Conservation (phyloP, 1,139 yeast genomes). For the Torulaspora pretoriensis region DNA sequence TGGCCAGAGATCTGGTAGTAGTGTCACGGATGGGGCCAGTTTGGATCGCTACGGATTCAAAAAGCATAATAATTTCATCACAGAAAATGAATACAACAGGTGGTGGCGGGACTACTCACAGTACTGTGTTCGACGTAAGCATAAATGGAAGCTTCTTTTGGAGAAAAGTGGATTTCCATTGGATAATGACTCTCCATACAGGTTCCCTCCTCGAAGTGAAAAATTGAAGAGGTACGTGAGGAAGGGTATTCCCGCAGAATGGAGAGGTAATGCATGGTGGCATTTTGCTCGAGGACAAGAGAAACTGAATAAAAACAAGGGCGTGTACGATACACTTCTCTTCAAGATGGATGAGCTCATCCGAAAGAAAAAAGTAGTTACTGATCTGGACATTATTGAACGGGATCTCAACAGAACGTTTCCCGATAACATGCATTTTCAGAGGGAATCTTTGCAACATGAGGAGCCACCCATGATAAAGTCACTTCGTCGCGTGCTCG, state of each 20-base stretch:
- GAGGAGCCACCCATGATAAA: slow-evolving; percentile 62
- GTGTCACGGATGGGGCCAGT: slow-evolving; percentile 21
- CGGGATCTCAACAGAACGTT: slow-evolving; percentile 89
- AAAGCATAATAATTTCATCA: slow-evolving; percentile 52
- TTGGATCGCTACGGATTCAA: slow-evolving; percentile 84
- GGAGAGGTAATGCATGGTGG: slow-evolving; percentile 98
- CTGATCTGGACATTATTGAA: slow-evolving; percentile 86
- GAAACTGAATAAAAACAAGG: slow-evolving; percentile 59
- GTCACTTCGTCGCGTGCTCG: slow-evolving; percentile 72
- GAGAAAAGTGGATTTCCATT: slow-evolving; percentile 60
- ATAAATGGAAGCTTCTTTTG: slow-evolving; percentile 70
- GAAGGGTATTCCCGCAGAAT: slow-evolving; percentile 92
- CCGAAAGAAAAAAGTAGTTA: slow-evolving; percentile 40
- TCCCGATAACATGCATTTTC: slow-evolving; percentile 84
- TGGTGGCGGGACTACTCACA: slow-evolving; percentile 74
- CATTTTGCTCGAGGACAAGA: slow-evolving; percentile 91
- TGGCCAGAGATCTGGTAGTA: slow-evolving; percentile 5
- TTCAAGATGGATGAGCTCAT: slow-evolving; percentile 37
- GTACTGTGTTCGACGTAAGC: slow-evolving; percentile 58
- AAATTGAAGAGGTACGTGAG: slow-evolving; percentile 78
- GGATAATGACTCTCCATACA: slow-evolving; percentile 38
- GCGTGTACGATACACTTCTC: slow-evolving; percentile 64
- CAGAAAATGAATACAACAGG: slow-evolving; percentile 55
- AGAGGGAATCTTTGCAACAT: slow-evolving; percentile 34
- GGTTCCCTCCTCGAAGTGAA: slow-evolving; percentile 83